These are phyloP conservation scores for Neurospora cerealis DNA, from an alignment of 495 filamentous ascomycete species.

Conservation along the genomic window DNA sequence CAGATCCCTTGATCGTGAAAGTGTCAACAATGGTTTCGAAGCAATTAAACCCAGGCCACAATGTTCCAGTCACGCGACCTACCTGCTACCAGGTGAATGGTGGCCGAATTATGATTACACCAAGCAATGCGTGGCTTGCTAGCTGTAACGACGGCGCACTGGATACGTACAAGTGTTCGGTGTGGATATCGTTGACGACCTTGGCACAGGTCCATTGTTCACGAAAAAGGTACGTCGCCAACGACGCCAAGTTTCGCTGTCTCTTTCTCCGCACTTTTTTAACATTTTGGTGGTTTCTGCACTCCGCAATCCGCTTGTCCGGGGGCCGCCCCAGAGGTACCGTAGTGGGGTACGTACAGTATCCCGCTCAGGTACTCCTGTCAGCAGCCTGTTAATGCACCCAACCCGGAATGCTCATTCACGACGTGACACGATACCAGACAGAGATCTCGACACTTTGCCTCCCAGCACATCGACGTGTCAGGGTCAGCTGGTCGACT, in stretches of 20 bases:
- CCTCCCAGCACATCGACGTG: background rate
- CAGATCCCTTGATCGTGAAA: background rate
- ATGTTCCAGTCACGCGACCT: background rate
- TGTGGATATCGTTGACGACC: background rate
- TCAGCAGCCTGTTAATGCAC: background rate
- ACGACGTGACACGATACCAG: background rate
- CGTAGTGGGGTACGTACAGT: background rate
- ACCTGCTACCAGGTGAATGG: background rate
- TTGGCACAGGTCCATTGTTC: background rate
- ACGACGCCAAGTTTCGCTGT: background rate
- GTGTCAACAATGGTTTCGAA: background rate
- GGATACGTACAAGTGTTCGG: background rate
- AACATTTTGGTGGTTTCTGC: background rate
- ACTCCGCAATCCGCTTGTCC: background rate
- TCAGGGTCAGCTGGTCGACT: background rate
- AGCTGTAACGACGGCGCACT: background rate
- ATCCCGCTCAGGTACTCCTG: background rate
- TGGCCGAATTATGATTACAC: background rate
- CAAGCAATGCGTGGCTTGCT: background rate
- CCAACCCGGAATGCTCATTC: background rate
- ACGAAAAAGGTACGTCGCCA: background rate
- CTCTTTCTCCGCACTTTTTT: background rate
- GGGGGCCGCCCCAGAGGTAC: background rate
- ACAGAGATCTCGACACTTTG: background rate
- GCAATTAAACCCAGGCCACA: background rate